Evolutionary conservation across 805 yeast species (phyloP), one percentile per base, ranked within the genome.

Genomic region (Candida rishiriensis): DNA sequence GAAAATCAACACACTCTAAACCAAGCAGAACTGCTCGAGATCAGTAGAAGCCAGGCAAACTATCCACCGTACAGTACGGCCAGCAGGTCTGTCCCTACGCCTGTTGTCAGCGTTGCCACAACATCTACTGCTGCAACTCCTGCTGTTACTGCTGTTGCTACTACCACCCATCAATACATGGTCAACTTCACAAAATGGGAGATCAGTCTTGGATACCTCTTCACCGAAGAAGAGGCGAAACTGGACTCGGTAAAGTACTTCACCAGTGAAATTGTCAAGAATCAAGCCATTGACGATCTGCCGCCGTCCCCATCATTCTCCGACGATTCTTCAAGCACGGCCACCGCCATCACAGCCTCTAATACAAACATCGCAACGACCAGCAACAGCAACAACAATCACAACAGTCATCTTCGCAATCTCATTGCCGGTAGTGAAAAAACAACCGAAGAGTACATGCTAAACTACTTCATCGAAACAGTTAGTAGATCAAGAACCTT

Each of bases 401-500:
- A n/a, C n/a, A n/a, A n/a, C n/a, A n/a, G n/a, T n/a, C n/a, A n/a
- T n/a, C n/a, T n/a, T n/a, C n/a, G n/a, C n/a, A n/a, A n/a, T n/a
- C n/a, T n/a, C 26, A 21, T 7, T 21, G 26, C 26, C 26, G 7
- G 26, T 21, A 21, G 26, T 21, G 26, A 21, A 21, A 21, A 21
- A 21, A 4, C 26, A 4, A 36, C 21, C 17, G 50, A 50, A 40
- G 17, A 39, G 4, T 41, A 35, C 39, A 34, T 51, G 9, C 56
- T 59, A 34, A 48, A 49, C 11, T 44, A 55, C n/a, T 59, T 55
- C 39, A 45, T 46, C 1, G 38, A 45, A 10, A 53, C 43, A 3
- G 38, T 59, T 6, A 50, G 57, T 38, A 35, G 42, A 5, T 52
- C 52, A 41, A 56, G 54, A 33, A 49, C 49, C 5, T 58, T 56